Base-by-base conservation (phyloP, 495 filamentous ascomycete genomes). In the Jackrogersella multiformis region DNA sequence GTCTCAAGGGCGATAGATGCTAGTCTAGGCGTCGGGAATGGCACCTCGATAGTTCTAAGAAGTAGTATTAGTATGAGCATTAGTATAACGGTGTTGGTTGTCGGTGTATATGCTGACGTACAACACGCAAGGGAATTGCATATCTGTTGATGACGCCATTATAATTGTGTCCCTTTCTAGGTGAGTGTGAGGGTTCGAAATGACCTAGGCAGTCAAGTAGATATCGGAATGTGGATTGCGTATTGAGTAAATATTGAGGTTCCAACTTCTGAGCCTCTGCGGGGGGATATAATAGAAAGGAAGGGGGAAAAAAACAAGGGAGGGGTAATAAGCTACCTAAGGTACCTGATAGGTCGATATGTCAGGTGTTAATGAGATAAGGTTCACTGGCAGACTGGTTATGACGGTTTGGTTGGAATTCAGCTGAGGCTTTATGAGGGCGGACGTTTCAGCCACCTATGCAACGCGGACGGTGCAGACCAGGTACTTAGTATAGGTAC, bases 1-100 rank as follows among this genome's bases (percentile, higher is more conserved):
- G 92, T 85, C 69, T 84, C 87, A 6, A 90, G 84, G 34, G 95
- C 92, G 34, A 89, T 86, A 21, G 83, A 85, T 7, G 94, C 94
- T 34, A 98, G 88, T 61, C 89, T 89, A 30, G 89, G 79, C 45
- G 88, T 91, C 20, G 94, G 95, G 68, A 99, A 88, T 32, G 96
- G 95, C 48, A 97, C 81, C 59, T 87, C 83, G 66, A 98, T 87
- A 21, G 83, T 89, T 61, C 94, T 97, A 70, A 36, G 35, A 30
- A 20, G 20, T 8, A 66, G 5, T 16, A 35, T 74, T 61, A 74
- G 69, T 49, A 56, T 52, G 8, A 66, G 5, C n/a, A 35, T 74
- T 61, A 74, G 69, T 49, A 56, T 52, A 7, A 39, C 28, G 60
- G 59, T 39, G 1, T 0, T 4, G 2, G 28, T n/a, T 28, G 12